Evolutionary conservation across 129 eudicot species (phyloP).

Genomic region (Flaveria robusta): DNA sequence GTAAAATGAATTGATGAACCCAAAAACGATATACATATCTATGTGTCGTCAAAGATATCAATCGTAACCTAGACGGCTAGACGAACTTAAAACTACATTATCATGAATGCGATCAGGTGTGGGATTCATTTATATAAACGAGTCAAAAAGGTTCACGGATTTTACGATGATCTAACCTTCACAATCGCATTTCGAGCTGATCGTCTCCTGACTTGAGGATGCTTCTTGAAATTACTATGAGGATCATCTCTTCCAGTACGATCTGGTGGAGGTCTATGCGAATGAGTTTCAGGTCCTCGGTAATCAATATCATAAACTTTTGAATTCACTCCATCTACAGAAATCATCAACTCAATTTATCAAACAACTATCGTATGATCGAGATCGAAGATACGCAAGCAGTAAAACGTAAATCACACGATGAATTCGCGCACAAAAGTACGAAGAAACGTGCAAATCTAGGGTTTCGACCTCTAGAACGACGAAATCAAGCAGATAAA

Average conservation of each 20-base stretch:
- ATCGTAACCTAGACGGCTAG: neutral
- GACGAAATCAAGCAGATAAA: too few species aligned
- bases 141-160: neutral
- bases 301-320: conserved; percentile 65
- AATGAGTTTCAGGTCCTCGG: conserved; percentile 80
- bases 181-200: conserved; percentile 3
- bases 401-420: too few species aligned
- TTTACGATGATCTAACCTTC: conserved; percentile 31
- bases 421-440: too few species aligned
- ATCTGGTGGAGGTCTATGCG: conserved; percentile 62
- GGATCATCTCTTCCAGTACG: conserved; percentile 34
- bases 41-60: neutral
- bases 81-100: too few species aligned
- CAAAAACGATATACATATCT: neutral
- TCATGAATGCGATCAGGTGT: too few species aligned
- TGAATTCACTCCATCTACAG: conserved; percentile 37
- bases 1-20: neutral
- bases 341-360: neutral
- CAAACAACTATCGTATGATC: neutral
- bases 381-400: neutral
- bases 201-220: conserved; percentile 36
- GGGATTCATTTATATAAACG: neutral
- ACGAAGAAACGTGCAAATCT: too few species aligned
- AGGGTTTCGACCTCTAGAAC: too few species aligned
- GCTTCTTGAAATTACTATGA: conserved; percentile 27